Base-by-base conservation (phyloP, 331 rosid genomes). In the Saraca asoca region DNA sequence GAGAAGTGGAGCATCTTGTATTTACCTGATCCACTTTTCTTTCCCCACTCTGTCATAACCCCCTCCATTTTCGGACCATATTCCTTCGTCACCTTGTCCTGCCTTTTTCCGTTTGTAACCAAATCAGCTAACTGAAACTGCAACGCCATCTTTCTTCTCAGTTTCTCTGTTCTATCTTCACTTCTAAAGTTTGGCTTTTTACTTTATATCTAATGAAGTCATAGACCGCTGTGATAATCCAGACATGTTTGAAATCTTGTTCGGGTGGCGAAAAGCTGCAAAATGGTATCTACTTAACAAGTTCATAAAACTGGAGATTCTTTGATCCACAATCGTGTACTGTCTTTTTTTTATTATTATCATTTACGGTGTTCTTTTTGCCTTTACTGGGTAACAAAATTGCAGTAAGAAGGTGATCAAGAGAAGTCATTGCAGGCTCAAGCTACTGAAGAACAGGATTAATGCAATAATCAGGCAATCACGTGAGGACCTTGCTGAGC, bases 231-330 rank as follows among this genome's bases (percentile, higher is more conserved):
- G 16, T 42, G 35, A 9, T 37, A 13, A 34, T 69, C 4, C 53
- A 73, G 78, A 71, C 62, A 92, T 89, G 98, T 89, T 92, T 70
- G 88, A 61, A 65, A 20, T 79, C 74, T 68, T 89, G 37, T 87
- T 89, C 54, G 96, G 95, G 9, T 92, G 98, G 96, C 64, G 89
- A 64, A 89, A 85, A 58, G 98, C 95, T 74, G 85, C 95, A 0
- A 89, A 82, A 79, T 92, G 93, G 95, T 89, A 80, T 71, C 5
- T 50, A 24, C 31, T 3, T 34, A 0, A 18, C 50, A 8, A 8
- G 38, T 34, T 48, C 34, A 10, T 45, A 41, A 54, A 35, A 20
- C 41, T 37, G 45, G 10, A 50, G 8, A 7, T 37, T 49, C 31
- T 64, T 24, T 20, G 34, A 16, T 18, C 59, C 13, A 14, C 18